Evolutionary conservation across 805 yeast species (phyloP).

Genomic region (Saccharomycopsis microspora): DNA sequence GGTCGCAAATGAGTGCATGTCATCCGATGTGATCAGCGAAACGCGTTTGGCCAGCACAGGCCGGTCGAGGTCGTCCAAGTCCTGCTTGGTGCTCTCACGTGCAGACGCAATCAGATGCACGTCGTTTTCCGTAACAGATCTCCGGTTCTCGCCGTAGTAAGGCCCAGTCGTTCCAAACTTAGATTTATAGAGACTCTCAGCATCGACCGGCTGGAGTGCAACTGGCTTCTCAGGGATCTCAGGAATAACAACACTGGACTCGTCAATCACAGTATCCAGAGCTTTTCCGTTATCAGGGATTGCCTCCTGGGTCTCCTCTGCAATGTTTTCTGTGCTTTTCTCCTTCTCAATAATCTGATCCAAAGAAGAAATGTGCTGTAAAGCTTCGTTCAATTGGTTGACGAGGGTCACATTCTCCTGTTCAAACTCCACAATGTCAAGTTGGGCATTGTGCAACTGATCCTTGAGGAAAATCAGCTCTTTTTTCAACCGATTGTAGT

Average conservation of each 20-base stretch:
- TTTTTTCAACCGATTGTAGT: conserved; percentile 9
- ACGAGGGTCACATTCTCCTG: conserved; percentile 14
- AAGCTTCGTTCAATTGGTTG: conserved; percentile 14
- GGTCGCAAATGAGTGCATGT: conserved; percentile 9
- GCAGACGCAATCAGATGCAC: no score
- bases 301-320: no score
- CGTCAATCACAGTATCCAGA: no score
- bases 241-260: no score
- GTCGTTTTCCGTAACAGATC: no score
- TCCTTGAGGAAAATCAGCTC: conserved; percentile 15
- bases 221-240: no score
- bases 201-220: no score
- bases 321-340: background rate
- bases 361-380: conserved; percentile 14
- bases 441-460: conserved; percentile 14
- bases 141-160: no score
- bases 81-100: background rate
- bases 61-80: background rate
- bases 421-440: conserved; percentile 16
- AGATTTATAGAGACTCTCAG: no score
- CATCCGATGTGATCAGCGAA: conserved; percentile 1
- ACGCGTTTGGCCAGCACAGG: background rate
- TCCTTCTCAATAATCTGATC: conserved; percentile 13
- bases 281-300: no score
- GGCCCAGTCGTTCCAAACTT: no score